Conservation (phyloP, 2,329 filamentous ascomycete genomes). For the Nemania serpens region DNA sequence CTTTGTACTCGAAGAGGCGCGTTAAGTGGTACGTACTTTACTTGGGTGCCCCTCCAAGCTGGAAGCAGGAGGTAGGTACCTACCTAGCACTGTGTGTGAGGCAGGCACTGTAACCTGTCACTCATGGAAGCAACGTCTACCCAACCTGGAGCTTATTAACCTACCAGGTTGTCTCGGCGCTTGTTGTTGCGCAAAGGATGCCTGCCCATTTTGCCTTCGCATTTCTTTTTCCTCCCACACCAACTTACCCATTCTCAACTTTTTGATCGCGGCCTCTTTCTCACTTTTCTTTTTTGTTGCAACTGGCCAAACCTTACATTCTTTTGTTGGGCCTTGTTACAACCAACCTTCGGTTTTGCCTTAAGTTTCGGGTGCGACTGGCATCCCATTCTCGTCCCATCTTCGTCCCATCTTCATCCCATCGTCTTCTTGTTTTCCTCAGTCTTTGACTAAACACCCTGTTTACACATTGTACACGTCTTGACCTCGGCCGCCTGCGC, state of each 20-base stretch:
- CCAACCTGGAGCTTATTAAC: no score
- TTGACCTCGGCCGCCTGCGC: not conserved
- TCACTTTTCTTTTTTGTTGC: constrained; percentile 4
- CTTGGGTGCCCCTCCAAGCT: constrained; percentile 8
- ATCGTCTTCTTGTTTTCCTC: not conserved
- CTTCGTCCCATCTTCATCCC: not conserved
- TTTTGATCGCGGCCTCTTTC: not conserved
- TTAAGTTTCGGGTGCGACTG: constrained; percentile 1
- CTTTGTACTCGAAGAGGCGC: constrained; percentile 12
- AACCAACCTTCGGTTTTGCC: no score
- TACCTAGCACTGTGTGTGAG: constrained; percentile 25
- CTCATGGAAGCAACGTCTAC: no score
- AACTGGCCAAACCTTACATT: constrained; percentile 2
- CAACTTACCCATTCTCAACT: not conserved
- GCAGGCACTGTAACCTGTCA: not conserved
- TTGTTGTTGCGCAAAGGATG: no score
- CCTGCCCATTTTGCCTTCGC: constrained; percentile 2
- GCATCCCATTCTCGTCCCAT: not conserved
- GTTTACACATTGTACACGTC: not conserved
- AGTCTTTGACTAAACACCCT: not conserved
- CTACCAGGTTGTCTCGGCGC: no score
- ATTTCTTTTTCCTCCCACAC: constrained; percentile 12
- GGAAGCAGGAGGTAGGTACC: not conserved
- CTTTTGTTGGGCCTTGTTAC: not conserved
- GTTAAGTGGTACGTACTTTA: constrained; percentile 13